A percentile compares a stretch with the other conserved stretches of the same genome.
phyloP scores from a whole-genome alignment of 2,329 filamentous ascomycete species.

The Trichoderma aggressivum region DNA sequence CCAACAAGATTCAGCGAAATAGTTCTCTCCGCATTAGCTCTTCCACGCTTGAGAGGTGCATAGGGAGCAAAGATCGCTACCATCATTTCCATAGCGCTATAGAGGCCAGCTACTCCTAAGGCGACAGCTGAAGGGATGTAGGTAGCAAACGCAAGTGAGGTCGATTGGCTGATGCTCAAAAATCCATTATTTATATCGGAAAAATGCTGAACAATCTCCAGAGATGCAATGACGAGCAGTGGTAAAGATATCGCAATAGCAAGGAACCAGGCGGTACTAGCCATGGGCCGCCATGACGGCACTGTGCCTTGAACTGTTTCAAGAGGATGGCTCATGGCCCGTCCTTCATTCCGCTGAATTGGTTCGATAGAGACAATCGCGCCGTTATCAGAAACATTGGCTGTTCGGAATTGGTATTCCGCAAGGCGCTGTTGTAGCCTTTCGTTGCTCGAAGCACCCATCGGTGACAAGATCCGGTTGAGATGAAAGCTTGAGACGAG shows the following conservation, averaged over 20 bases:
- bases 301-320: background rate
- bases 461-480: background rate
- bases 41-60: background rate
- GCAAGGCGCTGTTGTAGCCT: background rate
- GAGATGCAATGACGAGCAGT: background rate
- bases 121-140: constrained; percentile 11
- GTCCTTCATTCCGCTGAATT: background rate
- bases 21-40: background rate
- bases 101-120: background rate
- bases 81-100: background rate
- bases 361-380: background rate
- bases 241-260: background rate
- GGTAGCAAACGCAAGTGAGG: background rate
- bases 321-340: background rate
- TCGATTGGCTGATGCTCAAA: background rate
- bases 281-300: constrained; percentile 4
- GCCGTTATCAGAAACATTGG: background rate
- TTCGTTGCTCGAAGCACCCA: background rate
- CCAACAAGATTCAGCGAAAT: background rate
- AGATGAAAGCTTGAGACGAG: background rate
- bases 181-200: background rate
- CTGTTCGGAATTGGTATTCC: background rate
- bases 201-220: constrained; percentile 7
- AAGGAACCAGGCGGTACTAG: constrained; percentile 4
- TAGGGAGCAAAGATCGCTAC: constrained; percentile 6